Percentiles rank a stretch among this genome's conserved stretches.
These are phyloP conservation scores for Penicillium sp. DNA, from an alignment of 2,329 filamentous ascomycete species.

Conservation along the genomic window DNA sequence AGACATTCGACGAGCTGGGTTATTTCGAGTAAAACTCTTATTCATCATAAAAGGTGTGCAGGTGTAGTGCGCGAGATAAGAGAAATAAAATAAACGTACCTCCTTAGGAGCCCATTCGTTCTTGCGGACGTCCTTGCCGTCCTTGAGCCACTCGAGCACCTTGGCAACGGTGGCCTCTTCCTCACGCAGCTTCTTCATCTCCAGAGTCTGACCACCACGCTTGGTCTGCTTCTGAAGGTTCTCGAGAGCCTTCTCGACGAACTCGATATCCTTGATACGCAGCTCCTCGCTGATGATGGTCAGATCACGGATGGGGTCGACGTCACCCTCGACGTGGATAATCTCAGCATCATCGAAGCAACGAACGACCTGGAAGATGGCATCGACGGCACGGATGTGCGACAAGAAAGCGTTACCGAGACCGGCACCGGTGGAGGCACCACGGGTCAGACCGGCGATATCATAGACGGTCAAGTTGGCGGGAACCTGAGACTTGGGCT, in stretches of 20 bases:
- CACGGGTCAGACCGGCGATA: conserved; percentile 91
- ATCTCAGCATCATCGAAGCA: conserved; percentile 99
- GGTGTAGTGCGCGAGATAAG: background rate
- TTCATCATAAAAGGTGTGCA: conserved; percentile 68
- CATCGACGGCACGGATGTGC: conserved; percentile 94
- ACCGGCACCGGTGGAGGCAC: conserved; percentile 92
- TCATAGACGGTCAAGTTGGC: conserved; percentile 98
- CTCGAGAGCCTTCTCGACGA: conserved; percentile 90
- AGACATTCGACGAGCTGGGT: conserved; percentile 98
- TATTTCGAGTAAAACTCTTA: conserved; percentile 91
- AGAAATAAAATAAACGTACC: conserved; percentile 49
- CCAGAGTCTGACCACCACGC: conserved; percentile 84
- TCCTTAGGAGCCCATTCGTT: conserved; percentile 85
- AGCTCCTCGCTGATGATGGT: conserved; percentile 96
- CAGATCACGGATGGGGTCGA: conserved; percentile 86
- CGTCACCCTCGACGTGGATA: conserved; percentile 97
- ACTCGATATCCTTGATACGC: conserved; percentile 96
- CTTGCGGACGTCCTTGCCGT: conserved; percentile 88
- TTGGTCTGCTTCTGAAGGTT: conserved; percentile 87
- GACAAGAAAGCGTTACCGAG: conserved; percentile 97
- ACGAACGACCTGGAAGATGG: conserved; percentile 92
- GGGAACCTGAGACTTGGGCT: conserved; percentile 93
- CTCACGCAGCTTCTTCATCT: conserved; percentile 95
- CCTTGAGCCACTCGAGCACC: conserved; percentile 70
- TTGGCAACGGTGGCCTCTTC: conserved; percentile 91